These are phyloP conservation scores for Trypanosoma scelopori DNA, from an alignment of 208 protist genomes.

Conservation along the genomic window DNA sequence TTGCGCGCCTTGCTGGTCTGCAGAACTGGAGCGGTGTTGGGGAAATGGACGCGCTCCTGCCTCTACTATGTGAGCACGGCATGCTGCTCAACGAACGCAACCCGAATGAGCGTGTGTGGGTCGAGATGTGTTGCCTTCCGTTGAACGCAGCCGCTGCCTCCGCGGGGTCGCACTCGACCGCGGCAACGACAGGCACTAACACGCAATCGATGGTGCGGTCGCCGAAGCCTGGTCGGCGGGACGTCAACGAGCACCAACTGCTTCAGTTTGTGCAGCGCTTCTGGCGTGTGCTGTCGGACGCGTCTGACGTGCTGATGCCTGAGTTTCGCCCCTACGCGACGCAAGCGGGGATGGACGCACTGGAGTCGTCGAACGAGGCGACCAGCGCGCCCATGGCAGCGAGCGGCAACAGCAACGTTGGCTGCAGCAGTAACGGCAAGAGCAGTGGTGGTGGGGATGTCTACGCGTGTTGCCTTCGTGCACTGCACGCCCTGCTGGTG, in stretches of 20 bases:
- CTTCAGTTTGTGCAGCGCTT: conserved; percentile 69
- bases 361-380: conserved; percentile 5
- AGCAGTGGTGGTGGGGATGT: not conserved
- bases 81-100: conserved; percentile 69
- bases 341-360: conserved; percentile 11
- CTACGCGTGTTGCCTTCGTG: conserved; percentile 3
- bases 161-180: not conserved
- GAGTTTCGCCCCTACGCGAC: conserved; percentile 34
- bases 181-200: conserved; percentile 12
- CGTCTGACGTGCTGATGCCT: conserved; percentile 40
- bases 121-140: conserved; percentile 57
- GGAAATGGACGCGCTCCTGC: conserved; percentile 21
- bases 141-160: not conserved
- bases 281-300: conserved; percentile 45
- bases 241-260: conserved; percentile 71
- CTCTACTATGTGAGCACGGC: conserved; percentile 64
- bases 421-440: conserved; percentile 13
- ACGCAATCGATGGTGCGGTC: conserved; percentile 31
- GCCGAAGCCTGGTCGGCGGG: conserved; percentile 49
- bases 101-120: conserved; percentile 61
- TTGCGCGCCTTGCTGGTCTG: conserved; percentile 54
- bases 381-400: conserved; percentile 6
- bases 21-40: conserved; percentile 47
- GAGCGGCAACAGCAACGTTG: not conserved
- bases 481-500: conserved; percentile 56